These are phyloP conservation scores for Chenopodium formosanum DNA, from an alignment of 148 eudicot genomes.

Conservation along the genomic window DNA sequence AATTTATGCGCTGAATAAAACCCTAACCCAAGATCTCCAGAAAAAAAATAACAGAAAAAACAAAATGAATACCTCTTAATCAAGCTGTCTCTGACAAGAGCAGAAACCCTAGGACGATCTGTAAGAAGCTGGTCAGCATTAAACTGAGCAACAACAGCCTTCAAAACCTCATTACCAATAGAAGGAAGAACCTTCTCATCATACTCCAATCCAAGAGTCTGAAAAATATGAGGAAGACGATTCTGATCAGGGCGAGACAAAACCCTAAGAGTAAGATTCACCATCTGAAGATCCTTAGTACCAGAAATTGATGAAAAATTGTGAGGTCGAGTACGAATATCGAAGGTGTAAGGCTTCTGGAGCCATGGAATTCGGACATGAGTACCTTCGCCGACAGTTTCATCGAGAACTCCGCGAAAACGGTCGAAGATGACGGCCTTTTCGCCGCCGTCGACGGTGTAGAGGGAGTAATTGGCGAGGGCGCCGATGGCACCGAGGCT, in stretches of 20 bases:
- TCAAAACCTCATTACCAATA: constrained; percentile 88
- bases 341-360: constrained; percentile 80
- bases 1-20: no score
- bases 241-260: constrained; percentile 67
- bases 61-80: constrained; percentile 33
- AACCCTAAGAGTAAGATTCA: constrained; percentile 77
- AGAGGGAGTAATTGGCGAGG: constrained; percentile 60
- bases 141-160: constrained; percentile 88
- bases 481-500: constrained; percentile 52
- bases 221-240: constrained; percentile 53
- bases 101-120: constrained; percentile 81
- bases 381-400: constrained; percentile 81
- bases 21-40: no score
- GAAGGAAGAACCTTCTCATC: constrained; percentile 93
- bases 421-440: constrained; percentile 94
- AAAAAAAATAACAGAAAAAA: neutral
- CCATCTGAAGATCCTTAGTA: constrained; percentile 96
- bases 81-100: constrained; percentile 71
- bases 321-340: constrained; percentile 86
- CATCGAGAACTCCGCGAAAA: constrained; percentile 64
- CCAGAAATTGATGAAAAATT: constrained; percentile 78
- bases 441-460: constrained; percentile 93
- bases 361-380: constrained; percentile 86
- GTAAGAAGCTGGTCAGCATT: constrained; percentile 93
- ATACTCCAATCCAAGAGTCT: constrained; percentile 64